Conservation (phyloP, 768 basidiomycete species). For the Macrolepiota albuminosa region DNA sequence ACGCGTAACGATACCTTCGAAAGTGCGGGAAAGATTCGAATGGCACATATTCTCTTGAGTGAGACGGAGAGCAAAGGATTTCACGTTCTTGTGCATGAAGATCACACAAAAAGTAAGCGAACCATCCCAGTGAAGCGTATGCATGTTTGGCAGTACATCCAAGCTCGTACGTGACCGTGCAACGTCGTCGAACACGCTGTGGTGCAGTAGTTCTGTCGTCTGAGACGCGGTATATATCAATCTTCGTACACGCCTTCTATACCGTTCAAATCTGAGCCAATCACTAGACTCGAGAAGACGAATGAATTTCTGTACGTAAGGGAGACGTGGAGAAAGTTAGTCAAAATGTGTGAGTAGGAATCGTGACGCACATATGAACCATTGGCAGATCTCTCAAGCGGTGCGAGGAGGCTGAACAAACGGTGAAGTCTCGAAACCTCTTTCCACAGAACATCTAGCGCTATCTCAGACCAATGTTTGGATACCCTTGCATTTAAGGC, state of each 20-base stretch:
- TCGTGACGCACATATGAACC: conserved; percentile 21
- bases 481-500: conserved; percentile 48
- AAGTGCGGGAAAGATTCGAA: conserved; percentile 18
- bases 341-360: not conserved
- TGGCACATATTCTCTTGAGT: conserved; percentile 3
- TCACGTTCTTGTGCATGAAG: conserved; percentile 56
- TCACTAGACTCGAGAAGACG: conserved; percentile 38
- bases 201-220: conserved; percentile 21
- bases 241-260: conserved; percentile 44
- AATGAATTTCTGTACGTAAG: conserved; percentile 31
- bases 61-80: conserved; percentile 26
- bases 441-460: conserved; percentile 55
- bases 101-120: conserved; percentile 31
- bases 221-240: conserved; percentile 22
- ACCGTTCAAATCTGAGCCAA: conserved; percentile 54
- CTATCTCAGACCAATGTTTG: conserved; percentile 54
- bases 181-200: conserved; percentile 47
- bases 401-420: conserved; percentile 46
- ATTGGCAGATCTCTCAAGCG: conserved; percentile 24
- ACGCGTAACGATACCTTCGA: conserved; percentile 37
- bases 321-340: not conserved
- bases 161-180: conserved; percentile 50
- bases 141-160: conserved; percentile 51
- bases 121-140: conserved; percentile 44
- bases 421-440: conserved; percentile 41